Evolutionary conservation across 192 early-diverging fungal species (phyloP).

Genomic region (Backusella tarrabulga): DNA sequence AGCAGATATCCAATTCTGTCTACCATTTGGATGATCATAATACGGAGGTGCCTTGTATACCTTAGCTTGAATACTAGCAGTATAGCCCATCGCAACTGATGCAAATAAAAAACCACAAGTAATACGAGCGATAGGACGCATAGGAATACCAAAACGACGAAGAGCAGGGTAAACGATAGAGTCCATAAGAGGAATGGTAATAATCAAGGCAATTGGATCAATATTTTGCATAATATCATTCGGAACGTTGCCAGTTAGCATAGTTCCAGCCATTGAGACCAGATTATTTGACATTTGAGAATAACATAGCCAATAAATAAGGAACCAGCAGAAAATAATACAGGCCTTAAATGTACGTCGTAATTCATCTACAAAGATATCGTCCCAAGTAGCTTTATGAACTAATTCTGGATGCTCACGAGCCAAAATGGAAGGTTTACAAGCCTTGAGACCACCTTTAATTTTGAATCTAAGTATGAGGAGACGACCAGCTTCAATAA

Average conservation of each 20-base stretch:
- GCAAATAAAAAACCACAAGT: conserved; percentile 65
- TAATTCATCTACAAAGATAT: conserved; percentile 73
- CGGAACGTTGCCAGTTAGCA: conserved; percentile 56
- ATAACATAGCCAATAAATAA: conserved; percentile 77
- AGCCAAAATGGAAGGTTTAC: conserved; percentile 56
- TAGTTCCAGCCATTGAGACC: conserved; percentile 62
- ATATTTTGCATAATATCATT: conserved; percentile 72
- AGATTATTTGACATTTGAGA: conserved; percentile 65
- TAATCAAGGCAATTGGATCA: conserved; percentile 66
- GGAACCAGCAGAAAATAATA: conserved; percentile 69
- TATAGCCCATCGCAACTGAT: conserved; percentile 59
- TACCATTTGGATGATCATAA: conserved; percentile 43
- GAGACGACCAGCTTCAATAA: conserved; percentile 45
- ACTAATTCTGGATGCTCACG: conserved; percentile 26
- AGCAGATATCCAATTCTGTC: conserved; percentile 56
- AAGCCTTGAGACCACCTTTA: conserved; percentile 52
- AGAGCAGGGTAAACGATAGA: conserved; percentile 60
- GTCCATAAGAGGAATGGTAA: conserved; percentile 76
- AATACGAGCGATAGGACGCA: conserved; percentile 67
- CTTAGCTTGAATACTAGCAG: conserved; percentile 58
- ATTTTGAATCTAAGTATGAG: conserved; percentile 20
- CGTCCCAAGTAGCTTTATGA: conserved; percentile 58
- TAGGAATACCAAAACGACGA: conserved; percentile 43
- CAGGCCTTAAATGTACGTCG: conserved; percentile 60
- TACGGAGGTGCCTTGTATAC: conserved; percentile 62